Base-by-base conservation (phyloP, 495 filamentous ascomycete species). In the Penicillium simplicissimum region DNA sequence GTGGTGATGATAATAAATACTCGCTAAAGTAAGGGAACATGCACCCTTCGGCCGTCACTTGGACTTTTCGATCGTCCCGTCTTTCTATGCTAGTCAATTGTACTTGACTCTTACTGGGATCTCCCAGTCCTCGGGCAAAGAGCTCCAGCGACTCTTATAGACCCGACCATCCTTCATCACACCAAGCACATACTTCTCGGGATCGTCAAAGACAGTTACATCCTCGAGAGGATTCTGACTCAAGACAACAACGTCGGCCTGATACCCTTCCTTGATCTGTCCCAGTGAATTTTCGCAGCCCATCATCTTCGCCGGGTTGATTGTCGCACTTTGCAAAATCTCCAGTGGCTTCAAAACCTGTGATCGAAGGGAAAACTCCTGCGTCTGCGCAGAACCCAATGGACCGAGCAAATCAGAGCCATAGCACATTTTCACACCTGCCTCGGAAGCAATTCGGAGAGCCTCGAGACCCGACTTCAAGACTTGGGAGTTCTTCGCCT, bases 381-480 rank as follows among this genome's bases (percentile, higher is more conserved):
- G 70, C 4, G 72, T 79, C 71, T 86, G 81, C 34, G 76, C 72
- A 11, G 67, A 67, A 11, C 73, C 72, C 61, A 85, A 34, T 10
- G 76, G 76, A 1, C 77, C 82, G 0, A 86, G 73, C 17, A 85
- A 74, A 70, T 85, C 84, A 3, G 82, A 81, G 5, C 83, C 83
- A 67, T 76, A 84, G 63, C 82, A 85, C 66, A 86, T 82, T 4
- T 70, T 78, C 2, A 84, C 76, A 4, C 80, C 82, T 3, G 80
- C 81, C 11, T 79, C 71, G 7, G 69, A 67, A 1, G 78, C 79
- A 48, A 82, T 73, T 31, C 75, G 71, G 34, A 86, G 57, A 2
- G 77, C 72, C 14, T 75, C 55, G 19, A 83, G 64, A 0, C 83
- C 82, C 8, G 75, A 74, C 1, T 70, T 61, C 0, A 84, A 67